These are phyloP conservation scores for Camelina hispida DNA, from an alignment of 345 rosid genomes.

Conservation along the genomic window DNA sequence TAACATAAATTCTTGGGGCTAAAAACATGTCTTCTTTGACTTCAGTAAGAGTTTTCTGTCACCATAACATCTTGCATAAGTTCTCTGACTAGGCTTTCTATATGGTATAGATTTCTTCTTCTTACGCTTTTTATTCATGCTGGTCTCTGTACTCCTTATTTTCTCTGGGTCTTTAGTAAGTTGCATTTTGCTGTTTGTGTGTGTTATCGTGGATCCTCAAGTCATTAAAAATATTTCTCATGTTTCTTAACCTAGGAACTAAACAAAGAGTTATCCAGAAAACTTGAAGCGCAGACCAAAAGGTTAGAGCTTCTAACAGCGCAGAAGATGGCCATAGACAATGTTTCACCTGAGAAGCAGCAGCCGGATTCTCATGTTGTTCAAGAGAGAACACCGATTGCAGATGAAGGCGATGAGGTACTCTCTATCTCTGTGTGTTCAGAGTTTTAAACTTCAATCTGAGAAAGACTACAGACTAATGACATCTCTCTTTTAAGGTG, in stretches of 20 bases:
- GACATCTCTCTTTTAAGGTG: constrained; percentile 53
- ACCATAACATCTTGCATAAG: constrained; percentile 18
- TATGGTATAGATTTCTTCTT: constrained; percentile 11
- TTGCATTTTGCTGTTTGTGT: background rate
- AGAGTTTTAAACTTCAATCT: background rate
- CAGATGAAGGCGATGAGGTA: constrained; percentile 99
- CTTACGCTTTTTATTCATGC: background rate
- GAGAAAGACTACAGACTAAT: constrained; percentile 9
- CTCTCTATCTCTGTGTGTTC: constrained; percentile 21
- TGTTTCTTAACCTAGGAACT: constrained; percentile 59
- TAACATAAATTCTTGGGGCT: background rate
- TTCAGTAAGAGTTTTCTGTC: constrained; percentile 1
- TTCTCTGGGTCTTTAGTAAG: background rate
- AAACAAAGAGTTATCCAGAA: constrained; percentile 79
- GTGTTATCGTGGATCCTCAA: constrained; percentile 14
- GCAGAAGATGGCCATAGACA: constrained; percentile 68
- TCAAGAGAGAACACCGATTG: constrained; percentile 69
- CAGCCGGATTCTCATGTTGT: constrained; percentile 52
- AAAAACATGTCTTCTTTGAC: constrained; percentile 3
- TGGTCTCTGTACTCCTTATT: background rate
- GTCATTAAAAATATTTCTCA: constrained; percentile 12
- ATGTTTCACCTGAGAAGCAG: constrained; percentile 54
- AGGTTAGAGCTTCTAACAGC: constrained; percentile 93
- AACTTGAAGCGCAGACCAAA: constrained; percentile 92
- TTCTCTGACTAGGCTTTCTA: background rate